These are phyloP conservation scores for Stenogyne calaminthoides DNA, from an alignment of 305 asterid species.

Conservation along the genomic window DNA sequence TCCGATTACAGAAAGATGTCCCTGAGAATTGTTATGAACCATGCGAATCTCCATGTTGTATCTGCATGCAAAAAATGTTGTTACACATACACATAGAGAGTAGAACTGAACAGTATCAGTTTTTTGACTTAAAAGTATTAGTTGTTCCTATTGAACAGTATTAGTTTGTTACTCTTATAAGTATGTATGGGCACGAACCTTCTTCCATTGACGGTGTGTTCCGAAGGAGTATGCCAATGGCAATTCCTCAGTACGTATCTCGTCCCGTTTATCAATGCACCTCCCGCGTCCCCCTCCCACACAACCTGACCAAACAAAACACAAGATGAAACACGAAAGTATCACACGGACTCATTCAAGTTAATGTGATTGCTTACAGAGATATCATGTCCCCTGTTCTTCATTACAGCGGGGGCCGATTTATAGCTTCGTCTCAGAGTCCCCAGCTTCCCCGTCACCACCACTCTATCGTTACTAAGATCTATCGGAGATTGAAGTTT, in stretches of 20 bases:
- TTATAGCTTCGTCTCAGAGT: slow-evolving; percentile 44
- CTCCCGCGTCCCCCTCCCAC: slow-evolving; percentile 73
- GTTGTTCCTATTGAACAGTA: too few relatives aligned
- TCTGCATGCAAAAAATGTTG: slow-evolving; percentile 31
- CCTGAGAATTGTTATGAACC: slow-evolving; percentile 50
- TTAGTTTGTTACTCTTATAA: too few relatives aligned
- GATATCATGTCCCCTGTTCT: slow-evolving; percentile 70
- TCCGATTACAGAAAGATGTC: slow-evolving; percentile 54
- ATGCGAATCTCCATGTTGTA: slow-evolving; percentile 65
- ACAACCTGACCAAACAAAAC: slow-evolving; percentile 40
- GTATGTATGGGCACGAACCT: slow-evolving; percentile 35
- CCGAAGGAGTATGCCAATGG: slow-evolving; percentile 93
- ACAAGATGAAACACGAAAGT: not conserved
- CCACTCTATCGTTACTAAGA: slow-evolving; percentile 39
- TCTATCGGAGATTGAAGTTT: slow-evolving; percentile 68
- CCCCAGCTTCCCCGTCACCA: slow-evolving; percentile 29
- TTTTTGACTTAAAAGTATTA: too few relatives aligned
- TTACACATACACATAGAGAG: not conserved
- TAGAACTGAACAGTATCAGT: too few relatives aligned
- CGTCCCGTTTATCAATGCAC: slow-evolving; percentile 42
- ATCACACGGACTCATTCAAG: not conserved
- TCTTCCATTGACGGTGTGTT: slow-evolving; percentile 62
- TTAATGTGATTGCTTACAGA: slow-evolving; percentile 33
- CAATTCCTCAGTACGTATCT: slow-evolving; percentile 46
- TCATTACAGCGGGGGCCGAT: slow-evolving; percentile 49